These are phyloP conservation scores for Russula griseocarnosa DNA, from an alignment of 768 basidiomycete genomes.

Conservation along the genomic window DNA sequence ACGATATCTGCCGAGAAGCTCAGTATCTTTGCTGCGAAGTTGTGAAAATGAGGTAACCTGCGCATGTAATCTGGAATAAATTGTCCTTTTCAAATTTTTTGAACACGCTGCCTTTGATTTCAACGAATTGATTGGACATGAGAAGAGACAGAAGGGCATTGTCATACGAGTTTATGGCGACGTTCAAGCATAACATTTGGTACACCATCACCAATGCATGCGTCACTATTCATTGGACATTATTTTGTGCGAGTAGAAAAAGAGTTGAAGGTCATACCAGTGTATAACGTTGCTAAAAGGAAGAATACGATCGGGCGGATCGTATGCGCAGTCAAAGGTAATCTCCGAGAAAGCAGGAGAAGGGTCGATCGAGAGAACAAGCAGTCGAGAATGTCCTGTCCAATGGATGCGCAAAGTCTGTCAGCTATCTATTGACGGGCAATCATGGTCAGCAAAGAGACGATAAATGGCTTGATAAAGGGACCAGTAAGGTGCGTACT, in stretches of 20 bases:
- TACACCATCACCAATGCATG: conserved; percentile 96
- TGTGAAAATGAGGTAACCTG: conserved; percentile 50
- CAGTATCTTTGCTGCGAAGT: neutral
- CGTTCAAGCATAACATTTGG: conserved; percentile 90
- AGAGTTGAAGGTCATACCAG: conserved; percentile 47
- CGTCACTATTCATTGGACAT: conserved; percentile 49
- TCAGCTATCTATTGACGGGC: conserved; percentile 73
- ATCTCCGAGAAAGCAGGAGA: conserved; percentile 60
- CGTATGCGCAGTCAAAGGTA: conserved; percentile 57
- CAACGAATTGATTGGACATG: conserved; percentile 97
- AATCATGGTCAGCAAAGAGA: neutral
- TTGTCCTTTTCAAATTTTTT: conserved; percentile 99
- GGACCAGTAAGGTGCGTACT: conserved; percentile 46
- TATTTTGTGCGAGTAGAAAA: neutral
- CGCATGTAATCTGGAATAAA: conserved; percentile 97
- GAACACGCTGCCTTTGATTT: conserved; percentile 99
- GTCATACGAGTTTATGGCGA: conserved; percentile 97
- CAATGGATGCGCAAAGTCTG: conserved; percentile 89
- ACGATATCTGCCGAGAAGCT: conserved; percentile 70
- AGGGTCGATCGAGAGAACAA: conserved; percentile 92
- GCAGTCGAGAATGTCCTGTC: conserved; percentile 95
- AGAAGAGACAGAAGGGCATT: conserved; percentile 90
- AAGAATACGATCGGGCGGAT: conserved; percentile 85
- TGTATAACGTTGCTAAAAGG: conserved; percentile 74
- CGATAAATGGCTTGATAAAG: neutral